Conservation (phyloP, 257 asterid genomes). For the Forsythia suspensa region DNA sequence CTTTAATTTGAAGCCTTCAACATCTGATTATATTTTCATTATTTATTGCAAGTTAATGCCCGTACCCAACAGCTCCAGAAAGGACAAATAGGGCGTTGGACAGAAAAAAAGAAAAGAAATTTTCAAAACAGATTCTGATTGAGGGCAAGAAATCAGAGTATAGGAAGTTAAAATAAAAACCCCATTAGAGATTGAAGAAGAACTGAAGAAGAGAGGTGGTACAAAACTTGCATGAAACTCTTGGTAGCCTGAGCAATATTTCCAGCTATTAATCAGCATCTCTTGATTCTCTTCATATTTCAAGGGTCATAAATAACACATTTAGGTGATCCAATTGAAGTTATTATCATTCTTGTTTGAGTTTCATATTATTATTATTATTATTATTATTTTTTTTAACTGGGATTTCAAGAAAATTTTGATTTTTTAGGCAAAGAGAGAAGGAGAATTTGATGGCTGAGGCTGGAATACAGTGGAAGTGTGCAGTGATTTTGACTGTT, state of each 20-base stretch:
- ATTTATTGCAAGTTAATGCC: background rate
- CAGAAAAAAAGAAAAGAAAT: background rate
- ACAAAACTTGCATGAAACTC: background rate
- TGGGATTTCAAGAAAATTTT: constrained; percentile 6
- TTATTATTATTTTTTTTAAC: background rate
- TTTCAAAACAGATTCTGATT: background rate
- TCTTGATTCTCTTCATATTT: background rate
- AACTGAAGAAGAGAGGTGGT: background rate
- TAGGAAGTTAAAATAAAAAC: background rate
- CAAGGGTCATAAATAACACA: background rate
- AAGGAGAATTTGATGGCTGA: constrained; percentile 41
- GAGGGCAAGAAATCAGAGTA: background rate
- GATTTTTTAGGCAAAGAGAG: constrained; percentile 22
- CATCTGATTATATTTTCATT: background rate
- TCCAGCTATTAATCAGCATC: background rate
- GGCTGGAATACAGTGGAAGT: constrained; percentile 32
- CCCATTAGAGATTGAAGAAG: background rate
- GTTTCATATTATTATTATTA: constrained; percentile 20
- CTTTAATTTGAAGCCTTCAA: background rate
- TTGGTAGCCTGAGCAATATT: background rate
- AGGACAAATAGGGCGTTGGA: background rate
- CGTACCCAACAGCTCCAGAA: background rate
- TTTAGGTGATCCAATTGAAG: background rate
- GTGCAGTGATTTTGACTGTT: constrained; percentile 26
- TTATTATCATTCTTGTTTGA: constrained; percentile 14